Base-by-base conservation (phyloP, 1,284 basidiomycete species). In the Pterulicium gracile region DNA sequence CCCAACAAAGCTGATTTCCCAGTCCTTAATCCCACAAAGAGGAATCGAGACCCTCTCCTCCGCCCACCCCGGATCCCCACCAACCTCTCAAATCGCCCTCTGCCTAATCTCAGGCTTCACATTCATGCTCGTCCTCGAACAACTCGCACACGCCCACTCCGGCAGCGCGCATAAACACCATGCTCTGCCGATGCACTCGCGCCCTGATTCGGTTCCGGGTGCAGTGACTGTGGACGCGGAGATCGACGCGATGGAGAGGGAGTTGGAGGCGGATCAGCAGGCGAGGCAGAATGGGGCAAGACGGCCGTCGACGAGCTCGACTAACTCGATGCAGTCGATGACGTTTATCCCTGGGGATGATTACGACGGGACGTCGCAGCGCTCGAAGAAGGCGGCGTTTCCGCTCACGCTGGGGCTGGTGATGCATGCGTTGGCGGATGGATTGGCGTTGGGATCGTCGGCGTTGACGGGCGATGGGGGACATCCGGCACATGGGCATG, bases 351-450 rank as follows among this genome's bases (percentile, higher is more conserved):
- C 27, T 32, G 7, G 10, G 10, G n/a, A 32, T n/a, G 27, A 32
- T 10, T 7, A 32, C 7, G 27, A 10, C 7, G 27, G 10, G n/a
- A 10, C n/a, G 27, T 10, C 10, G 7, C n/a, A 7, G 27, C 10
- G 10, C 7, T 32, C 34, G 56, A 53, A 51, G 56, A 59, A 47
- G 52, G 63, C 55, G 39, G 77, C 76, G 12, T 73, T 86, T 50
- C 78, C 88, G 40, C 71, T 93, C 32, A 90, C 90, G 0, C 61
- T 95, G 3, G 93, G 92, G 0, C 67, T 96, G 40, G 73, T 89
- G 27, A 76, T 92, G 32, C 93, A 96, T 58, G 88, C 83, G 2
- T 69, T 92, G 23, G 87, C 91, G 0, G 93, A 97, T 61, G 93
- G 93, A 1, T 79, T 95, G 48, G 90, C 90, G 1, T 66, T 97